These are phyloP conservation scores for Mortierella sp. DNA, from an alignment of 371 early-diverging fungal species.

Conservation along the genomic window DNA sequence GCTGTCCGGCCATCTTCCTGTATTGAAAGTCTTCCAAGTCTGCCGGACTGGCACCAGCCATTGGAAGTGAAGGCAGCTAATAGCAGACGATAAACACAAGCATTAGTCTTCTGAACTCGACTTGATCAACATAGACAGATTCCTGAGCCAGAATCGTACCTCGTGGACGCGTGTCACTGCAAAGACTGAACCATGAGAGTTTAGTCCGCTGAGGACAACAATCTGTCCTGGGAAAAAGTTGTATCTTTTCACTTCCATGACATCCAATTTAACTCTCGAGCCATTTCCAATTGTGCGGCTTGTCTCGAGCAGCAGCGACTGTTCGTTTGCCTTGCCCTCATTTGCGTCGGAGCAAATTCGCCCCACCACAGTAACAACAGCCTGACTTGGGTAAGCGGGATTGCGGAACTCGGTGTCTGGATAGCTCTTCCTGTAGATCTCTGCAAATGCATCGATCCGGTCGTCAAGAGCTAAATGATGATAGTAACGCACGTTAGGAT, in stretches of 20 bases:
- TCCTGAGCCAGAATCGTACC: conserved; percentile 1
- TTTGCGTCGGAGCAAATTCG: conserved; percentile 80
- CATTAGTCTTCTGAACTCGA: neutral
- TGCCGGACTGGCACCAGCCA: conserved; percentile 37
- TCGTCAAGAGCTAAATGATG: conserved; percentile 66
- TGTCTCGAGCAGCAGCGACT: conserved; percentile 83
- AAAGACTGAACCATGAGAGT: conserved; percentile 61
- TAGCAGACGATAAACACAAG: neutral
- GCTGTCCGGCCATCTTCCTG: conserved; percentile 53
- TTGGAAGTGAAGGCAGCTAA: conserved; percentile 56
- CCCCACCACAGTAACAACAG: conserved; percentile 74
- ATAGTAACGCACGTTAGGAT: neutral
- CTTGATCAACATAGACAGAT: neutral
- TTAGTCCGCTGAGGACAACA: conserved; percentile 61
- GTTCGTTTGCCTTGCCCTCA: conserved; percentile 74
- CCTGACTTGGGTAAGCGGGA: conserved; percentile 71
- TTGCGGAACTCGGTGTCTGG: conserved; percentile 70
- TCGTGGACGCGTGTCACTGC: conserved; percentile 58
- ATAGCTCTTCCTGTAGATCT: conserved; percentile 59
- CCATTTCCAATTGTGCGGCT: conserved; percentile 82
- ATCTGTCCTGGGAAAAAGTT: conserved; percentile 85
- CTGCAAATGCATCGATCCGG: conserved; percentile 76
- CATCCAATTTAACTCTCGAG: conserved; percentile 72
- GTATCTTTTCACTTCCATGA: conserved; percentile 67
- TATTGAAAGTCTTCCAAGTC: conserved; percentile 50